Conservation (phyloP, 805 yeast species). For the Limtongia smithiae region DNA sequence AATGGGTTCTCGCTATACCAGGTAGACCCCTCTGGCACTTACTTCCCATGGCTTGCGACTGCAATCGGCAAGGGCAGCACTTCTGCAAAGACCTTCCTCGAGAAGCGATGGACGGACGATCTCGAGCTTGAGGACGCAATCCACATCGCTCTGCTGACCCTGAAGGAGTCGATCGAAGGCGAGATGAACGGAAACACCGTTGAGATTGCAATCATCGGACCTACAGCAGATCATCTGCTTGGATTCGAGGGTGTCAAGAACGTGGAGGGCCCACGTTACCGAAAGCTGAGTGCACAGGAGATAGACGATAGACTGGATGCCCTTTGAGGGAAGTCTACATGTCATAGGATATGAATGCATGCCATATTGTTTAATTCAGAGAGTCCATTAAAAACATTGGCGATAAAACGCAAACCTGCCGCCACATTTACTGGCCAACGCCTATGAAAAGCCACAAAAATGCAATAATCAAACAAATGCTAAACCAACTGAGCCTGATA, state of each 20-base stretch:
- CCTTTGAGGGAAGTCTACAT: constrained; percentile 44
- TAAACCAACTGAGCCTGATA: too few species aligned
- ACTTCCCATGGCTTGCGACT: constrained; percentile 99
- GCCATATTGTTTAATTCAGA: not conserved
- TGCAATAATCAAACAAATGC: too few species aligned
- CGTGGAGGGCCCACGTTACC: constrained; percentile 85
- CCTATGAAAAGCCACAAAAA: too few species aligned
- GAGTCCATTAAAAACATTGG: not conserved
- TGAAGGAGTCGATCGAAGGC: constrained; percentile 96
- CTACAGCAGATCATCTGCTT: constrained; percentile 71
- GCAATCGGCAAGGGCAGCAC: constrained; percentile 96
- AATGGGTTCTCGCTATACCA: constrained; percentile 59
- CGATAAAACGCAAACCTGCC: too few species aligned
- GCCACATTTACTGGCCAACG: too few species aligned
- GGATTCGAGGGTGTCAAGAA: constrained; percentile 80
- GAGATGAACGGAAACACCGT: constrained; percentile 96
- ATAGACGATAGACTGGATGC: constrained; percentile 94
- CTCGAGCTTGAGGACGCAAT: constrained; percentile 97
- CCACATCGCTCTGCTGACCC: constrained; percentile 88
- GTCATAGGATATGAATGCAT: not conserved
- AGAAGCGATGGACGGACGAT: constrained; percentile 97
- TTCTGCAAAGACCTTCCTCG: constrained; percentile 95
- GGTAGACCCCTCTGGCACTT: constrained; percentile 97
- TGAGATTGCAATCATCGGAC: constrained; percentile 84
- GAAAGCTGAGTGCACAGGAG: constrained; percentile 81